Evolutionary conservation across 2,329 filamentous ascomycete genomes (phyloP).

Genomic region (Talaromyces amestolkiae): DNA sequence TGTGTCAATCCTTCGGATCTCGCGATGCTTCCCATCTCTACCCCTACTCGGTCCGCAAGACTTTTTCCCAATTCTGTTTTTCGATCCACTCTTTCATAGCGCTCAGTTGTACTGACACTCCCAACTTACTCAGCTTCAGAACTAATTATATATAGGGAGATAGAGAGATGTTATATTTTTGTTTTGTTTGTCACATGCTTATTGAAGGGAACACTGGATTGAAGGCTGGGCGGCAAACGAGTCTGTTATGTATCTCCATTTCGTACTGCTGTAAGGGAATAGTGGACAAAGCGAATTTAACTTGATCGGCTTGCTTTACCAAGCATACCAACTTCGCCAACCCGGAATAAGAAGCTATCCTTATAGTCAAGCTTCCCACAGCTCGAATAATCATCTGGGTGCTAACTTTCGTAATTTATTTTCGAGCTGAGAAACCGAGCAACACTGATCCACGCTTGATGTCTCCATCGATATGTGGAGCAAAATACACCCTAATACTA

Average conservation of each 20-base stretch:
- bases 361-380: background rate
- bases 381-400: background rate
- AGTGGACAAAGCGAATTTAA: background rate
- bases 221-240: background rate
- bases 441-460: background rate
- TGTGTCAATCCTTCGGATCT: too few species aligned
- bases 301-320: background rate
- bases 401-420: background rate
- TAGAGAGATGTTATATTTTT: too few species aligned
- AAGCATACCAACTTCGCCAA: background rate
- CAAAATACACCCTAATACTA: constrained; percentile 1
- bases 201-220: background rate
- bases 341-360: background rate
- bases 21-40: too few species aligned
- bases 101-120: background rate
- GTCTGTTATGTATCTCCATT: background rate
- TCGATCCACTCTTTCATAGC: background rate
- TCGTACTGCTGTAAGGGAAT: background rate
- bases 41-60: background rate
- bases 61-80: background rate
- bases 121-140: background rate
- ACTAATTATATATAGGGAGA: too few species aligned
- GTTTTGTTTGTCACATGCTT: too few species aligned
- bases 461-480: background rate
- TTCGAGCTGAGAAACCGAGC: background rate